Evolutionary conservation across 495 filamentous ascomycete genomes (phyloP).

Genomic region (Aspergillus sclerotioniger): DNA sequence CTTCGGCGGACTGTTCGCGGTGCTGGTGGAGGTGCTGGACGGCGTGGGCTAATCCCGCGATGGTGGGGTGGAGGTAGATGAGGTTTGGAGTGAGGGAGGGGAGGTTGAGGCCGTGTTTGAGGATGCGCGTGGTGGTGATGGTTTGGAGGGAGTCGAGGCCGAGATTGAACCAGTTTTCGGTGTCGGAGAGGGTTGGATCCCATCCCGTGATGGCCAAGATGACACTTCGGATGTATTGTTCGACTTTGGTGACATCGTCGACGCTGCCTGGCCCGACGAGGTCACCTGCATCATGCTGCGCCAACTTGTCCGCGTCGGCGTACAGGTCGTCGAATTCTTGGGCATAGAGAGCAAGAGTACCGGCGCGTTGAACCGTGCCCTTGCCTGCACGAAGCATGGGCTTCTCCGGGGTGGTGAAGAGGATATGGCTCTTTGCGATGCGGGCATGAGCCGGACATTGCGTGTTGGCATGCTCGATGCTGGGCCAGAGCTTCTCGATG

Average conservation of each 20-base stretch:
- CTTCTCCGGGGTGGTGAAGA: constrained; percentile 34
- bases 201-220: constrained; percentile 19
- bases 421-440: constrained; percentile 39
- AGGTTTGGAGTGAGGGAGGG: constrained; percentile 14
- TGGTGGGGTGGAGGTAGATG: constrained; percentile 19
- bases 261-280: background rate
- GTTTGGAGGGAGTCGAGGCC: constrained; percentile 56
- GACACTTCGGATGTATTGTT: constrained; percentile 14
- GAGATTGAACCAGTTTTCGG: background rate
- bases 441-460: constrained; percentile 38
- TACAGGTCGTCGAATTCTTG: constrained; percentile 30
- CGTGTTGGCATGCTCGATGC: constrained; percentile 46
- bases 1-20: background rate
- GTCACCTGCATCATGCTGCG: background rate
- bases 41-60: constrained; percentile 11
- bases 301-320: constrained; percentile 19
- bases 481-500: constrained; percentile 44
- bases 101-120: constrained; percentile 16
- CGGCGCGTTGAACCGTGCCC: constrained; percentile 41
- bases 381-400: constrained; percentile 43
- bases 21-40: constrained; percentile 10
- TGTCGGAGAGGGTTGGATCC: constrained; percentile 11
- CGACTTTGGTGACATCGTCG: constrained; percentile 4
- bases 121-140: constrained; percentile 14
- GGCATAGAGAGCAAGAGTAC: constrained; percentile 21